Percentiles rank a stretch among this genome's conserved stretches.
These are phyloP conservation scores for Cryptococcus hybrid DNA, from an alignment of 1,284 basidiomycete genomes.

Conservation along the genomic window DNA sequence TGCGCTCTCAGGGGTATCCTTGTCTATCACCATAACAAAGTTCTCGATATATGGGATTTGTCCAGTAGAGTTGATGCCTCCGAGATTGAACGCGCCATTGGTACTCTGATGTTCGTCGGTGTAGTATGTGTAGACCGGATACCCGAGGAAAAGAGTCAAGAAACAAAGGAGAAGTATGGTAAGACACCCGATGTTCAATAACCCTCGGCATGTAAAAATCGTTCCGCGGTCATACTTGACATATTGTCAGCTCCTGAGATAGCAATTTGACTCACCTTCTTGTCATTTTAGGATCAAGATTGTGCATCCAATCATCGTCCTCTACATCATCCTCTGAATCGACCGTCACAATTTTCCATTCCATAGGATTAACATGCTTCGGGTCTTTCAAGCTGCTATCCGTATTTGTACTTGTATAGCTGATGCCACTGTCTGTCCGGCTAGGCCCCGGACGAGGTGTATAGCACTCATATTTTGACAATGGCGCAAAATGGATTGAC, in stretches of 20 bases:
- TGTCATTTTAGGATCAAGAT: constrained; percentile 60
- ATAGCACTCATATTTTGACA: too few relatives aligned
- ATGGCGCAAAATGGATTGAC: too few relatives aligned
- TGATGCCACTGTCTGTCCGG: too few relatives aligned
- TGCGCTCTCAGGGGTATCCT: constrained; percentile 61
- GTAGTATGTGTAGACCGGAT: constrained; percentile 49
- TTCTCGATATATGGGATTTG: constrained; percentile 58
- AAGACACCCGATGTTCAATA: constrained; percentile 73
- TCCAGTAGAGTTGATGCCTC: constrained; percentile 72
- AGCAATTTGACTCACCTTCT: constrained; percentile 45
- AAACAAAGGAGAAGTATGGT: constrained; percentile 61
- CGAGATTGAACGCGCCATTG: constrained; percentile 61
- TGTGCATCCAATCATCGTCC: constrained; percentile 51
- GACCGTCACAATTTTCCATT: constrained; percentile 19
- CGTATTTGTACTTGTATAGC: too few relatives aligned
- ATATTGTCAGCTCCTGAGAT: background rate
- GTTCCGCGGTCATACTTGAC: constrained; percentile 53
- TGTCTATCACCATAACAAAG: constrained; percentile 65
- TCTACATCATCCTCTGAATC: constrained; percentile 29
- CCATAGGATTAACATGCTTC: background rate
- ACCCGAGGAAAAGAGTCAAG: constrained; percentile 64
- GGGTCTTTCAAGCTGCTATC: too few relatives aligned
- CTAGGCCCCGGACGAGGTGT: too few relatives aligned
- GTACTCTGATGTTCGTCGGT: constrained; percentile 30
- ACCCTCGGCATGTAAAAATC: constrained; percentile 67